These are phyloP conservation scores for Yarrowia galli DNA, from an alignment of 1,139 yeast species.

Conservation along the genomic window DNA sequence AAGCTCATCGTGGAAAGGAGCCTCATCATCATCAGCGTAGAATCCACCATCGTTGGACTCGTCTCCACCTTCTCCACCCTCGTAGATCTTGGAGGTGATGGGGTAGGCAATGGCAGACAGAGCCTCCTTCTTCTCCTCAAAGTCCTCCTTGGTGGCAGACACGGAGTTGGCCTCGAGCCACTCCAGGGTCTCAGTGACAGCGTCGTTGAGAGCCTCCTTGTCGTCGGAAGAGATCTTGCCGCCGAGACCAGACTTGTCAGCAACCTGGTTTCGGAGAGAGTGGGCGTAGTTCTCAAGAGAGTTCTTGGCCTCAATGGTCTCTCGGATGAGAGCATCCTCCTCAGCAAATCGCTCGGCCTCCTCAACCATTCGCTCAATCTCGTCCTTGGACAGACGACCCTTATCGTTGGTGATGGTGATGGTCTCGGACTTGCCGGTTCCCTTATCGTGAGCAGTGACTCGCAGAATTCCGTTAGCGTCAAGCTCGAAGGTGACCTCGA, in stretches of 20 bases:
- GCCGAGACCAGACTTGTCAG: slow-evolving; percentile 72
- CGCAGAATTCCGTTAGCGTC: slow-evolving; percentile 96
- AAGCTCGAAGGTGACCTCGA: slow-evolving; percentile 92
- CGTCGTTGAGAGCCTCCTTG: slow-evolving; percentile 87
- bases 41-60: slow-evolving; percentile 53
- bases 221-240: slow-evolving; percentile 88
- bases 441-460: slow-evolving; percentile 93
- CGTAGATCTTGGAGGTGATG: slow-evolving; percentile 89
- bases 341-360: slow-evolving; percentile 92
- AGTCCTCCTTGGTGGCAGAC: slow-evolving; percentile 88
- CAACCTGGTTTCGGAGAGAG: slow-evolving; percentile 78
- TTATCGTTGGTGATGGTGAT: slow-evolving; percentile 96
- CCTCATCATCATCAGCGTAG: slow-evolving; percentile 67
- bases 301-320: slow-evolving; percentile 86
- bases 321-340: slow-evolving; percentile 82
- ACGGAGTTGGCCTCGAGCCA: slow-evolving; percentile 91
- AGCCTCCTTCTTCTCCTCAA: slow-evolving; percentile 90
- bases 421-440: slow-evolving; percentile 94
- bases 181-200: slow-evolving; percentile 84
- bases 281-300: slow-evolving; percentile 88
- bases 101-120: slow-evolving; percentile 87
- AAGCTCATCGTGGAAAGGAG: slow-evolving; percentile 69
- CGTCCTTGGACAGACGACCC: slow-evolving; percentile 93
- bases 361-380: slow-evolving; percentile 91
- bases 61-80: slow-evolving; percentile 59